Evolutionary conservation across 2,329 filamentous ascomycete genomes (phyloP), one percentile per base, ranked within the genome.

Genomic region (Akanthomyces lecanii): DNA sequence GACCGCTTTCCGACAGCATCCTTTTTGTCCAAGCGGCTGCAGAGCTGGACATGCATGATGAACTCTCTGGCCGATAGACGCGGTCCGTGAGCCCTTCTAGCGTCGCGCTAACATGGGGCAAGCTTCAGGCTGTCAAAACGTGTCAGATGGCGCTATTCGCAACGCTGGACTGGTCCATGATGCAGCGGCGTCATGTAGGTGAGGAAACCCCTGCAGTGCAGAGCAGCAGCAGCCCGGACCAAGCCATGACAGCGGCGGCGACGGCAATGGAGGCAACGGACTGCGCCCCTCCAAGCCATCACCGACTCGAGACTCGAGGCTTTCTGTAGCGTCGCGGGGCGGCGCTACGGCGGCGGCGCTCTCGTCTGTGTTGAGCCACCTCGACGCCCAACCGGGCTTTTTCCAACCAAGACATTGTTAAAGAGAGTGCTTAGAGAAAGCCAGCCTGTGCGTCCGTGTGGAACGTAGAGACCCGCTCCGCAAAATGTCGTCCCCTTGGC

Each of bases 91-190:
- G 40, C 14, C 14, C 52, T 48, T 51, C 21, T 54, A 62, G 51
- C 51, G 60, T 62, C n/a, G 21, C 42, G 51, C 60, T 62, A 55
- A 23, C 18, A 8, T 18, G 36, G 21, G 33, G 33, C 33, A 12
- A 45, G 50, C 21, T 47, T 16, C 28, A 16, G 11, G 28, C 45
- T 28, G 25, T 45, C 36, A 62, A 57, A 62, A 62, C 52, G 61
- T 57, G 53, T 57, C 61, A 57, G 61, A 62, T 48, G 52, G 60
- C 51, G 48, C 60, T 56, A 56, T 62, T 62, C 60, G 44, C 51
- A 30, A 11, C 42, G 45, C 38, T 21, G 50, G 48, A 11, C 45
- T 47, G 54, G 28, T 53, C 23, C 48, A 53, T 53, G 50, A 61
- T 54, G 50, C 40, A n/a, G 55, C 36, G 11, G 5, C 48, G 18